These are phyloP conservation scores for Triticum urartu DNA, from an alignment of 176 grass and related monocot species.

Conservation along the genomic window DNA sequence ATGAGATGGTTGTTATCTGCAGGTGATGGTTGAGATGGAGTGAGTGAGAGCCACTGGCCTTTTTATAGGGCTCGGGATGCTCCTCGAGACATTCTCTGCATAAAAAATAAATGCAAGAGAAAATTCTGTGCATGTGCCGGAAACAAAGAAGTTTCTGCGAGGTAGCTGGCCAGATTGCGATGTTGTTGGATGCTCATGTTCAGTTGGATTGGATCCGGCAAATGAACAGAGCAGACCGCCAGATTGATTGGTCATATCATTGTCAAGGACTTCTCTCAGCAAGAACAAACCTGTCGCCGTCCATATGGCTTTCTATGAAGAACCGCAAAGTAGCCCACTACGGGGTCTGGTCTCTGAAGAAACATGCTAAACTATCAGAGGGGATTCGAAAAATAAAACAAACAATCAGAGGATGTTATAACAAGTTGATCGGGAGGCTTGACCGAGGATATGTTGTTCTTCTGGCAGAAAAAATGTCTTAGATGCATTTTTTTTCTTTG, in stretches of 20 bases:
- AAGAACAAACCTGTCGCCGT: neutral
- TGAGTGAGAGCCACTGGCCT: neutral
- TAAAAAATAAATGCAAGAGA: neutral
- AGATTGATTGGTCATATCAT: neutral
- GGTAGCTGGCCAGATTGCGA: neutral
- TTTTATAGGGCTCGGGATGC: neutral
- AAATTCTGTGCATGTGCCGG: conserved; percentile 13
- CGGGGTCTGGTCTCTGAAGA: neutral
- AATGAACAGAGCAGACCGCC: neutral
- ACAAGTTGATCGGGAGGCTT: neutral
- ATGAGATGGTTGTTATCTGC: neutral
- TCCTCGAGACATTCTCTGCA: neutral
- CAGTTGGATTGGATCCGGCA: conserved; percentile 25
- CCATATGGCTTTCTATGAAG: neutral
- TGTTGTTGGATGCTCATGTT: conserved; percentile 28
- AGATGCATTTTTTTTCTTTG: no score
- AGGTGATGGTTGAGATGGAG: neutral
- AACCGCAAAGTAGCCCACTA: neutral
- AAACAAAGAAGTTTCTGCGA: conserved; percentile 18
- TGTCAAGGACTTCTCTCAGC: neutral
- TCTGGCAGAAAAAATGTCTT: no score
- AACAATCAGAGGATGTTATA: neutral
- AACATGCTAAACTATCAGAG: neutral
- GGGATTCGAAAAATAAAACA: no score
- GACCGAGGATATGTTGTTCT: neutral